Percentiles rank a stretch among this genome's conserved stretches.
phyloP scores from a whole-genome alignment of 345 rosid species.

The Eucalyptus guilfoylei region DNA sequence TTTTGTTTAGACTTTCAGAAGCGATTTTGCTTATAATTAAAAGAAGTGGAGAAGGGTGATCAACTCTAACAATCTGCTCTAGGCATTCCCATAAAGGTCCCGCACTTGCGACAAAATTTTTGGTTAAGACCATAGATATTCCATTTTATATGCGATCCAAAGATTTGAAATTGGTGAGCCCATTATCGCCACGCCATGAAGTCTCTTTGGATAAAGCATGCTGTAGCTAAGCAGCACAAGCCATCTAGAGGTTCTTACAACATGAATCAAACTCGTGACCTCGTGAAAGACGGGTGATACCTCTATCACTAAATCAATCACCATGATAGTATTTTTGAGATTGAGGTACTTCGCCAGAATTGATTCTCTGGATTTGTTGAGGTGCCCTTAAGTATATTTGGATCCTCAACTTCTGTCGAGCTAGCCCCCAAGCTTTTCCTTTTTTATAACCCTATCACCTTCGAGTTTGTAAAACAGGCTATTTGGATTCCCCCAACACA shows the following conservation, averaged over 20 bases:
- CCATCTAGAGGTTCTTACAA: neutral
- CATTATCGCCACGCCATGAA: neutral
- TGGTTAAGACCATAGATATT: too few relatives aligned
- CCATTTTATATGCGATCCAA: neutral
- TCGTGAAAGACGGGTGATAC: rapidly evolving
- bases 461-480: neutral
- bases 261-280: neutral
- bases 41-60: neutral
- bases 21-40: neutral
- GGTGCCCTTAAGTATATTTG: neutral
- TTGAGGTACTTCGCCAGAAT: neutral
- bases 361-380: neutral
- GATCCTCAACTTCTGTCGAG: neutral
- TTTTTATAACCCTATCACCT: neutral
- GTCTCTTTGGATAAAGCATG: neutral
- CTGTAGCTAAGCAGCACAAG: neutral
- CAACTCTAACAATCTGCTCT: neutral
- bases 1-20: neutral
- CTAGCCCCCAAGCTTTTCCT: neutral
- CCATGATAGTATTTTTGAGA: too few relatives aligned
- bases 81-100: neutral
- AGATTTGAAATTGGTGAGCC: neutral
- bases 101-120: neutral
- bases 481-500: neutral
- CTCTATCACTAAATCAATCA: neutral